Base-by-base conservation (phyloP, 176 grass and related monocot genomes). In the Miscanthus lutarioriparius region DNA sequence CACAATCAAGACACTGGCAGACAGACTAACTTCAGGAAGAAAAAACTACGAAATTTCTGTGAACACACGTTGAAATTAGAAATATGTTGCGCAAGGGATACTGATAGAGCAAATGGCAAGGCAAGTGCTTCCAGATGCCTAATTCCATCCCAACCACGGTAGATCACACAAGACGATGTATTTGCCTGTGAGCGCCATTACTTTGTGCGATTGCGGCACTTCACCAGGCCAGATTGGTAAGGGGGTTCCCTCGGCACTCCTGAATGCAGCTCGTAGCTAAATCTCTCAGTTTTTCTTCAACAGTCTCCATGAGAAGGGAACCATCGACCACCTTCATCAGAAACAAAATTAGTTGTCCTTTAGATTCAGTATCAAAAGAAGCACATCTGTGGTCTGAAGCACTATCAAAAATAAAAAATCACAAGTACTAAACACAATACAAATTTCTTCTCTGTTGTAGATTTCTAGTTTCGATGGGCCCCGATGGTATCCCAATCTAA, bases 231-330 rank as follows among this genome's bases (percentile, higher is more conserved):
- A 94, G 86, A 58, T 86, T 87, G 76, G 62, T 69, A 38, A 95
- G 89, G 70, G 88, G 81, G 74, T 90, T 95, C 71, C 84, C 89
- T 74, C 89, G 82, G 77, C 89, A 93, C 62, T 88, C 89, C 12
- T 61, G 30, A 80, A 93, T 81, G 83, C 83, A 89, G 67, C 77
- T 78, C 77, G 87, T 78, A 6, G 87, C 89, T 37, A 93, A 62
- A 64, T 94, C 88, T 67, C 84, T 88, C 26, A 95, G 49, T 78
- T 92, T 89, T 78, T 81, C 77, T 80, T 95, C 93, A 76, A 98
- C 86, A 20, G 78, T 47, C 35, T 98, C 96, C 78, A 98, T 87
- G 59, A 89, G 79, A 65, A 92, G 89, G 86, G 74, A 92, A 45
- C 89, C 93, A 41, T 95, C 89, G 45, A 95, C 65, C 54, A 95